Evolutionary conservation across 2,329 filamentous ascomycete species (phyloP).

Genomic region (Phaeosphaeriaceae sp.): DNA sequence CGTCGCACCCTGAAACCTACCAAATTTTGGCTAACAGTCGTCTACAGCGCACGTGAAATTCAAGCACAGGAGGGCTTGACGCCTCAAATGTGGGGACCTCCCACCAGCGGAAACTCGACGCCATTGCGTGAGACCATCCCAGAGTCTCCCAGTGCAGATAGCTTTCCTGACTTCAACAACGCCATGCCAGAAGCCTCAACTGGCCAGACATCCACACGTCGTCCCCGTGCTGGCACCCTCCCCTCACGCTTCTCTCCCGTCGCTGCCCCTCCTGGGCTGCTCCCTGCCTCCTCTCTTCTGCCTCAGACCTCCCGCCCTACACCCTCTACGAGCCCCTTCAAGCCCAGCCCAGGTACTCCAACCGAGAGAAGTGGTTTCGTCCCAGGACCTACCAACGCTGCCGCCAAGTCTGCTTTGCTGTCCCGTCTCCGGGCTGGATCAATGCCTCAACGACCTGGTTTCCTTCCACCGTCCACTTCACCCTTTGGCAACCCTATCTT

Average conservation of each 20-base stretch:
- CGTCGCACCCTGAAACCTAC: conserved; percentile 49
- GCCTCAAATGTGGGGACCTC: conserved; percentile 84
- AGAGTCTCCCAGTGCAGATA: conserved; percentile 90
- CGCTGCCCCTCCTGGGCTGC: conserved; percentile 65
- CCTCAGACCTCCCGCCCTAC: conserved; percentile 84
- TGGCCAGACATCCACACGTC: conserved; percentile 70
- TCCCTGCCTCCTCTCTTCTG: conserved; percentile 60
- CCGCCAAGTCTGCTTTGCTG: conserved; percentile 73
- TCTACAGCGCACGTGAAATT: conserved; percentile 84
- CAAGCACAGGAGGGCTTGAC: conserved; percentile 91
- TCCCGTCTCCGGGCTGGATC: conserved; percentile 90
- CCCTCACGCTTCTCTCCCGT: conserved; percentile 90
- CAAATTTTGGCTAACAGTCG: conserved; percentile 37
- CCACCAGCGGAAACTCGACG: conserved; percentile 94
- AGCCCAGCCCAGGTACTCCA: conserved; percentile 62
- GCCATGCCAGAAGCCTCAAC: conserved; percentile 68
- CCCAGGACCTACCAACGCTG: conserved; percentile 55
- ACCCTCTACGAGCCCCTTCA: conserved; percentile 86
- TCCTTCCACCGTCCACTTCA: conserved; percentile 59
- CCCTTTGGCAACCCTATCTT: conserved; percentile 93
- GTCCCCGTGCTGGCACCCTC: conserved; percentile 92
- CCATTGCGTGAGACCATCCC: conserved; percentile 96
- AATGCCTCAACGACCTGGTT: conserved; percentile 85
- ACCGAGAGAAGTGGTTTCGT: conserved; percentile 46
- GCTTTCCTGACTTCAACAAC: conserved; percentile 87